Percentiles rank a stretch among this genome's conserved stretches.
These are phyloP conservation scores for Cercospora sp. DNA, from an alignment of 2,329 filamentous ascomycete genomes.

Conservation along the genomic window DNA sequence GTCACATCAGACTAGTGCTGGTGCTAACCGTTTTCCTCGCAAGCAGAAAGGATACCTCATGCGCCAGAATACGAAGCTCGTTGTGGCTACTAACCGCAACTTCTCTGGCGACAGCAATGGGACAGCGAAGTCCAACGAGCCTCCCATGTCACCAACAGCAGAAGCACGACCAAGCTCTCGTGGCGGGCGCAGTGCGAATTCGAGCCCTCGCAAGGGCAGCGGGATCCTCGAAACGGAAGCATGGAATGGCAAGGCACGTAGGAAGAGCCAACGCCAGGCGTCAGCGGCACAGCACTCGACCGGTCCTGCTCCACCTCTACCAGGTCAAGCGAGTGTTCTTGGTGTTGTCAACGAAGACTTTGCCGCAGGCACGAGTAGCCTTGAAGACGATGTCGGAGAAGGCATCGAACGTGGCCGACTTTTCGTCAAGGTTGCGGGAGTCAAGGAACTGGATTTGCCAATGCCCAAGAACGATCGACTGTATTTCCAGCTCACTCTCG, in stretches of 20 bases:
- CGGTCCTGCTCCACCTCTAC: conserved; percentile 76
- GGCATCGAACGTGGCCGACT: conserved; percentile 83
- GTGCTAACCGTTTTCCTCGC: conserved; percentile 50
- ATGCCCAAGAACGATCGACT: conserved; percentile 86
- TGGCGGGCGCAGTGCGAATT: conserved; percentile 57
- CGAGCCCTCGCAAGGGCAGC: conserved; percentile 72
- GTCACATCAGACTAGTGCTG: conserved; percentile 22
- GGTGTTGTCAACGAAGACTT: conserved; percentile 71
- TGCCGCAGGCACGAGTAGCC: conserved; percentile 45
- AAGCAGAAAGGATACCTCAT: conserved; percentile 96
- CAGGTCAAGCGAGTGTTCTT: conserved; percentile 75
- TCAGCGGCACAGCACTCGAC: conserved; percentile 47
- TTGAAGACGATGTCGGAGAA: conserved; percentile 63
- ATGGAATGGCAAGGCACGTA: conserved; percentile 81
- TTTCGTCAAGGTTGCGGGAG: conserved; percentile 98
- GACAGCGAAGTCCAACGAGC: conserved; percentile 46
- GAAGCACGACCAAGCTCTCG: conserved; percentile 40
- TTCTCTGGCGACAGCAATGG: conserved; percentile 44
- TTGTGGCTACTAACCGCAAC: conserved; percentile 75
- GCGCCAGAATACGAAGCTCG: conserved; percentile 96
- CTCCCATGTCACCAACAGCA: conserved; percentile 55
- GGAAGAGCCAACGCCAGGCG: conserved; percentile 61
- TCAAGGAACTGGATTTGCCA: conserved; percentile 91
- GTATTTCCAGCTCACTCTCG: conserved; percentile 94
- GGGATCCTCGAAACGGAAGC: conserved; percentile 96